Evolutionary conservation across 495 filamentous ascomycete species (phyloP).

Genomic region (Thermothielavioides terrestris): DNA sequence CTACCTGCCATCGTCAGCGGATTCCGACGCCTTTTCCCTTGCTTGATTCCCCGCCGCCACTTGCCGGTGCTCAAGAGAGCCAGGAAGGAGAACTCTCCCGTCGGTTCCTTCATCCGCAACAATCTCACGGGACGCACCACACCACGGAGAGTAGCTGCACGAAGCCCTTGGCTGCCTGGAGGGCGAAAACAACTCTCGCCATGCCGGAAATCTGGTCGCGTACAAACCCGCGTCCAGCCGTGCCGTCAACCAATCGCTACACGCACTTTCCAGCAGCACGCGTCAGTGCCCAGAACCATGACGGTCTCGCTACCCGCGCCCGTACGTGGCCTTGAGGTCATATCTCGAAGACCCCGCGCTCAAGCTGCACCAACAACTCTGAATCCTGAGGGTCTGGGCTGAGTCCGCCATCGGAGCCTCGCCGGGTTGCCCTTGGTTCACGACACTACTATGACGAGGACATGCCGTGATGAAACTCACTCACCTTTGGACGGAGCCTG

Average conservation of each 20-base stretch:
- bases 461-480: background rate
- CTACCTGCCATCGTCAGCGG: too few relatives aligned
- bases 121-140: too few relatives aligned
- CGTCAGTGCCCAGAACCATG: background rate
- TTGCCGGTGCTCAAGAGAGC: too few relatives aligned
- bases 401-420: background rate
- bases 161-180: constrained; percentile 1
- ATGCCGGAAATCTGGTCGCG: background rate
- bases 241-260: background rate
- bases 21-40: too few relatives aligned
- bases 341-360: background rate
- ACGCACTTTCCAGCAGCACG: background rate
- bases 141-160: too few relatives aligned
- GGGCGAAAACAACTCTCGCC: background rate
- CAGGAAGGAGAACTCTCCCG: too few relatives aligned
- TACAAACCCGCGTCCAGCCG: background rate
- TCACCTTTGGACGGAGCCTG: background rate
- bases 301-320: background rate
- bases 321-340: background rate
- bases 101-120: too few relatives aligned
- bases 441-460: background rate
- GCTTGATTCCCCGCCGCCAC: too few relatives aligned
- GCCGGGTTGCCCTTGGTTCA: background rate
- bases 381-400: background rate
- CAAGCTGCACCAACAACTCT: background rate